Evolutionary conservation across 2,329 filamentous ascomycete genomes (phyloP), one percentile per base, ranked within the genome.

Genomic region (Anthostomella pinea): DNA sequence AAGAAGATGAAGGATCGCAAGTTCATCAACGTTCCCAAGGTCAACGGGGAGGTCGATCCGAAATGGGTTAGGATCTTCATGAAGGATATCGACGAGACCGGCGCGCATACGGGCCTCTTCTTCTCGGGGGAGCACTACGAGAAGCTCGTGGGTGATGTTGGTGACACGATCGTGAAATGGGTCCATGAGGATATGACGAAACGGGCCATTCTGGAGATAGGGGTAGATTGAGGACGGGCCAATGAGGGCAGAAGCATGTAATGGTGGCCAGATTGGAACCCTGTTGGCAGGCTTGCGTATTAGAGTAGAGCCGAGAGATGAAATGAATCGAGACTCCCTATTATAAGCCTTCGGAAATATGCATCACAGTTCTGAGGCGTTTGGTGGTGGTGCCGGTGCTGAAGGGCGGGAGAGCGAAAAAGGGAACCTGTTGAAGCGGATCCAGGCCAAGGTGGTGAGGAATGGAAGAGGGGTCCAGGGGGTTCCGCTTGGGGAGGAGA

Each of bases 71-170:
- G 82, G 28, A 76, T 95, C 3, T 82, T 81, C 52, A 93, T 96
- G 85, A 75, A 83, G 39, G 81, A 80, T 34, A 80, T 93, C 43
- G 89, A 95, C 56, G 87, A 95, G 61, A 85, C 95, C 1, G 81
- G 79, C 6, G 90, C 89, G 8, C 89, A 95, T 58, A 91, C 87
- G 44, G 83, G 85, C 0, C 66, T 95, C 33, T 95, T 95, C 65
- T 77, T 87, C 9, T 65, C 79, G 0, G 81, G 83, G 6, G 72
- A 80, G 41, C 82, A 86, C 39, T 91, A 93, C 55, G 84, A 89
- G 51, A 66, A 65, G 45, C 65, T 91, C n/a, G 80, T 91, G n/a
- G 82, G 81, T 0, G 83, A 90, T 58, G 81, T 87, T 3, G 81
- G 78, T 3, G 71, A 71, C 19, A 67, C 79, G 40, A 77, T 93